Conservation (phyloP, 805 yeast species). For the Teunomyces aglyptinius region DNA sequence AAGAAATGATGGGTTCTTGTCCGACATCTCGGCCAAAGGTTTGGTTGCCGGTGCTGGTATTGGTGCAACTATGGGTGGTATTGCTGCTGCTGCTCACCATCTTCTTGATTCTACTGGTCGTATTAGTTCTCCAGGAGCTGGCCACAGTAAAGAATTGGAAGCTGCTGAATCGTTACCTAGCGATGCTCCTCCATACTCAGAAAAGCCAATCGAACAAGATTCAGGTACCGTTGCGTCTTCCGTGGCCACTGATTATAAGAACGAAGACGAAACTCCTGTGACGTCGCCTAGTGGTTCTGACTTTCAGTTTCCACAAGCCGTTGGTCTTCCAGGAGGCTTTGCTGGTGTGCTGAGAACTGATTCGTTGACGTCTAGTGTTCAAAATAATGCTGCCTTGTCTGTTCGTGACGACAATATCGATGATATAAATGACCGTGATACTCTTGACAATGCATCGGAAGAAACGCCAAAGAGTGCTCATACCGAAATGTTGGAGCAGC, state of each 20-base stretch:
- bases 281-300: slow-evolving; percentile 51
- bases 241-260: slow-evolving; percentile 27
- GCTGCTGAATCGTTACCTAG: not conserved
- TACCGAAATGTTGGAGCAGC: slow-evolving; percentile 2
- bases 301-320: slow-evolving; percentile 37
- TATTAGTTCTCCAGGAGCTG: not conserved
- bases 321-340: slow-evolving; percentile 44
- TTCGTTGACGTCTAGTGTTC: slow-evolving; percentile 85
- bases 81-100: slow-evolving; percentile 4
- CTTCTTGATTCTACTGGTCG: not conserved
- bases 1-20: not conserved
- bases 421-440: slow-evolving; percentile 42
- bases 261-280: slow-evolving; percentile 44
- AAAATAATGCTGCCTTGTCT: slow-evolving; percentile 87
- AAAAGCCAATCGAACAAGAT: slow-evolving; percentile 13
- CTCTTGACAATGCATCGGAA: slow-evolving; percentile 27
- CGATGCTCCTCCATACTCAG: slow-evolving; percentile 6
- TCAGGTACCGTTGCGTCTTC: slow-evolving; percentile 34
- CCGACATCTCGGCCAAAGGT: not conserved
- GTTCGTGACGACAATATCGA: slow-evolving; percentile 71
- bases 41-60: slow-evolving; percentile 10
- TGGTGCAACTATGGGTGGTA: slow-evolving; percentile 10
- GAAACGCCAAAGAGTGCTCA: slow-evolving; percentile 18
- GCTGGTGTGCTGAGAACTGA: slow-evolving; percentile 61
- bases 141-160: not conserved